A percentile compares a stretch with the other conserved stretches of the same genome.
Evolutionary conservation across 352 stramenopile genomes (phyloP).

Genomic region (Chrysophaeum taylorii): DNA sequence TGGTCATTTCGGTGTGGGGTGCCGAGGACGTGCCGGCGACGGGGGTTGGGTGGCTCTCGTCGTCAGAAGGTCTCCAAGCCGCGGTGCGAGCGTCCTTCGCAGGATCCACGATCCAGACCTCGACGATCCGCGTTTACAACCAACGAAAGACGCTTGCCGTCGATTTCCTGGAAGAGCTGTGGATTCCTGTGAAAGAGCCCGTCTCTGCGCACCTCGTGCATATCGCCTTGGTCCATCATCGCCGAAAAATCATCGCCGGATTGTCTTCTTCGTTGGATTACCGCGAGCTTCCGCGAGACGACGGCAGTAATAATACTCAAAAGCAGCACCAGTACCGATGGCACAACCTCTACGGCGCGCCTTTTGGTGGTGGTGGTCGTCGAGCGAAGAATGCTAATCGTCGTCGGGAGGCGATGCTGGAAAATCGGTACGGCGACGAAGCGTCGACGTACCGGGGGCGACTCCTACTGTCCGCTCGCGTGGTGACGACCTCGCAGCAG

Average conservation of each 20-base stretch:
- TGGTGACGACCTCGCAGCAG: slow-evolving; percentile 39
- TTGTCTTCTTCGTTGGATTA: too few species aligned
- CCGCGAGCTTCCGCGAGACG: too few species aligned
- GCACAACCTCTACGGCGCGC: slow-evolving; percentile 24
- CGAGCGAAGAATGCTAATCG: too few species aligned
- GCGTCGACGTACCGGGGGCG: slow-evolving; percentile 65
- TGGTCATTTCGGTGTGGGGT: slow-evolving; percentile 59
- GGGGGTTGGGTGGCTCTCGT: slow-evolving; percentile 42
- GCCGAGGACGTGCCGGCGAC: slow-evolving; percentile 66
- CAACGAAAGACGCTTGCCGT: slow-evolving; percentile 28
- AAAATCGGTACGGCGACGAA: slow-evolving; percentile 49
- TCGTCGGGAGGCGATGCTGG: slow-evolving; percentile 7
- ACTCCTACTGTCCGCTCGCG: slow-evolving; percentile 51
- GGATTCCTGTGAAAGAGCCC: slow-evolving; percentile 64
- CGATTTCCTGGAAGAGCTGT: slow-evolving; percentile 55
- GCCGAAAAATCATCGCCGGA: too few species aligned
- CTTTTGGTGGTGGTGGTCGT: too few species aligned
- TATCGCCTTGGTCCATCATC: too few species aligned
- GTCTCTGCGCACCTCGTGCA: slow-evolving; percentile 67
- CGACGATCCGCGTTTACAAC: slow-evolving; percentile 53
- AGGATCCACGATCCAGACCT: slow-evolving; percentile 54
- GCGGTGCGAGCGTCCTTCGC: slow-evolving; percentile 63
- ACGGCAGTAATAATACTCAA: too few species aligned
- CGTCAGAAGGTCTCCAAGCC: slow-evolving; percentile 55
- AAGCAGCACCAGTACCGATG: too few species aligned